Evolutionary conservation across 768 basidiomycete species (phyloP).

Genomic region (Amyloporia xantha): DNA sequence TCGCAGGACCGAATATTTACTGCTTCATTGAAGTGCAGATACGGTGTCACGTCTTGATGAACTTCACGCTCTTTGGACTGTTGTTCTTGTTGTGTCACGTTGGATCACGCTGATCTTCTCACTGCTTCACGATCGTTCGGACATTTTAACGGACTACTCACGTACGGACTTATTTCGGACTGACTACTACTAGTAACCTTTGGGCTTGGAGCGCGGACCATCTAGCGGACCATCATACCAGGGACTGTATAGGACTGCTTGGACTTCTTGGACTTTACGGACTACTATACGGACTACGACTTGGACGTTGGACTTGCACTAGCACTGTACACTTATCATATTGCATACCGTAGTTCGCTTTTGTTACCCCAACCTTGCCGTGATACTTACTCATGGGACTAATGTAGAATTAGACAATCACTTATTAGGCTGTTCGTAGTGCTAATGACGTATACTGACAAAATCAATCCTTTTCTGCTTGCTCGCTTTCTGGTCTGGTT

Average conservation of each 20-base stretch:
- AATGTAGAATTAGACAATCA: background rate
- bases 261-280: background rate
- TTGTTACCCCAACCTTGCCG: background rate
- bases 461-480: no score
- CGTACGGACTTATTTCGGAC: background rate
- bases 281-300: background rate
- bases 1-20: no score
- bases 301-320: no score
- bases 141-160: conserved; percentile 1
- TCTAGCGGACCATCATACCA: background rate
- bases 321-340: conserved; percentile 9
- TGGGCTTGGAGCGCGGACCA: background rate
- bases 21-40: no score
- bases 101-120: conserved; percentile 1
- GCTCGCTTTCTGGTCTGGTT: no score
- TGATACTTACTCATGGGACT: background rate
- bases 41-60: conserved; percentile 19
- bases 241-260: background rate
- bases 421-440: background rate
- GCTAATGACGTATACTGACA: background rate
- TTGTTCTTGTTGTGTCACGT: conserved; percentile 4
- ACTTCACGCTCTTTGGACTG: conserved; percentile 15
- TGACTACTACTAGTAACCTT: background rate
- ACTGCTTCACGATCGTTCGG: conserved; percentile 1
- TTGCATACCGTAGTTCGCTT: conserved; percentile 8